Conservation (phyloP, 108 stramenopile genomes). For the Nitzschia sp. region DNA sequence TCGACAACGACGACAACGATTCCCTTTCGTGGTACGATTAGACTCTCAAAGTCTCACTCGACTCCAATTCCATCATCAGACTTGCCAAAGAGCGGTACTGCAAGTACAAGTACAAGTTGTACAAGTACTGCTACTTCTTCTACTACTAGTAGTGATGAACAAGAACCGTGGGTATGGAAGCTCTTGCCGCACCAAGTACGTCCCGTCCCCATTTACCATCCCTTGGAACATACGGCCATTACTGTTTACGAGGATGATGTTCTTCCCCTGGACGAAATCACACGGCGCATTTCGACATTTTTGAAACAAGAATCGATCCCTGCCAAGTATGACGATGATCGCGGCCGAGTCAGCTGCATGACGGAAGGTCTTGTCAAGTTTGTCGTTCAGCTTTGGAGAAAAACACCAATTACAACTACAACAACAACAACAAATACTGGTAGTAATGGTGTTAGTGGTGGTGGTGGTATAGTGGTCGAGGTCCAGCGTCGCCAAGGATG, state of each 20-base stretch:
- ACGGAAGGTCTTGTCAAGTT: conserved; percentile 12
- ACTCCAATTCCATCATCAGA: conserved; percentile 5
- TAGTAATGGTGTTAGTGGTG: not conserved
- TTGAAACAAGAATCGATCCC: conserved; percentile 21
- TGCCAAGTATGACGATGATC: conserved; percentile 1
- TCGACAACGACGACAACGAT: too few relatives aligned
- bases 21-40: too few relatives aligned
- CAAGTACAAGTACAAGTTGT: too few relatives aligned
- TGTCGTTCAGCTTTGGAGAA: conserved; percentile 18
- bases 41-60: not conserved
- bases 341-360: conserved; percentile 2
- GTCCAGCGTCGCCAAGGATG: conserved; percentile 24
- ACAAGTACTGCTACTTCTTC: too few relatives aligned
- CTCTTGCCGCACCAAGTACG: not conserved
- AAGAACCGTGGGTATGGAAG: conserved; percentile 3
- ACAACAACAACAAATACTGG: conserved; percentile 3
- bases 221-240: conserved; percentile 17
- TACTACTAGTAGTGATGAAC: too few relatives aligned
- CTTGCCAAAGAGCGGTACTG: too few relatives aligned
- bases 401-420: not conserved
- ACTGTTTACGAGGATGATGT: conserved; percentile 1
- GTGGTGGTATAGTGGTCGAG: conserved; percentile 4
- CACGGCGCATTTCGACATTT: conserved; percentile 15
- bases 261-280: conserved; percentile 8
- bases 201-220: conserved; percentile 16